Conservation (phyloP, 148 eudicot species). For the Chenopodium album region DNA sequence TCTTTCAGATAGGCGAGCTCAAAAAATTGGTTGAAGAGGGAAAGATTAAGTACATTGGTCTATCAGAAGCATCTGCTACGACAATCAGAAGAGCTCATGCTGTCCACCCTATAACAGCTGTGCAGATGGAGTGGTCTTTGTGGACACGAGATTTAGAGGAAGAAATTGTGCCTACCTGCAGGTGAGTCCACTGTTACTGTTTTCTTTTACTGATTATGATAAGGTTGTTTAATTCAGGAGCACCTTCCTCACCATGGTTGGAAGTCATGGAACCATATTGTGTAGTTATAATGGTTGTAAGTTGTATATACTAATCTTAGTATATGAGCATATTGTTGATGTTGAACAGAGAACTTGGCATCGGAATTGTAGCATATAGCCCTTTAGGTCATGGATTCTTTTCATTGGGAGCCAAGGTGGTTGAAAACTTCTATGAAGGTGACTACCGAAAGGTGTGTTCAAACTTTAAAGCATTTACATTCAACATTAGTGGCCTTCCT, state of each 20-base stretch:
- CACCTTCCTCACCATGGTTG: background rate
- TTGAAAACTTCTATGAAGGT: constrained; percentile 6
- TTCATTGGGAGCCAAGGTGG: constrained; percentile 25
- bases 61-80: constrained; percentile 32
- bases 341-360: constrained; percentile 32
- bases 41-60: constrained; percentile 31
- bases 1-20: constrained; percentile 16
- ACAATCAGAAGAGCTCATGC: constrained; percentile 33
- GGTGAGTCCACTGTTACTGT: background rate
- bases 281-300: background rate
- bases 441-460: constrained; percentile 16
- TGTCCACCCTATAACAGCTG: constrained; percentile 12
- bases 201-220: no score
- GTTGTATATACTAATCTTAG: background rate
- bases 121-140: constrained; percentile 21
- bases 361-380: constrained; percentile 31
- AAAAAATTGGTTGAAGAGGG: constrained; percentile 39
- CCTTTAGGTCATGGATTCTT: constrained; percentile 33
- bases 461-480: background rate
- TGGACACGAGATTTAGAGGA: constrained; percentile 19
- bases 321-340: background rate
- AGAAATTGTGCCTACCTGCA: constrained; percentile 30
- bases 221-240: background rate
- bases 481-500: background rate
- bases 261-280: background rate